Base-by-base conservation (phyloP, 202 grass and related monocot genomes). In the Eragrostis tef region DNA sequence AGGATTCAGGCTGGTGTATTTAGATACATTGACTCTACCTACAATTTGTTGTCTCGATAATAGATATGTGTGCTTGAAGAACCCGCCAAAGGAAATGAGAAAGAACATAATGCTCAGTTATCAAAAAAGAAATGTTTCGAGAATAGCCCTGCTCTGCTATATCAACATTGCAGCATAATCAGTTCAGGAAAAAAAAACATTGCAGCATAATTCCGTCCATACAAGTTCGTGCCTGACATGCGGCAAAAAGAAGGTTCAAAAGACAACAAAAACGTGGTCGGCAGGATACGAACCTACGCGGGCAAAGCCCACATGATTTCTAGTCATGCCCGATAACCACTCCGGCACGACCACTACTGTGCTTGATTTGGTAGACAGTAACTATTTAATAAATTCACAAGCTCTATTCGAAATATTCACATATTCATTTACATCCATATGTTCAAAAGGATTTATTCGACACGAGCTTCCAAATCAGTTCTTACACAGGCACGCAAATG, bases 301-400 rank as follows among this genome's bases (percentile, higher is more conserved):
- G 84, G 88, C 88, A 90, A 1, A 90, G 88, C 88, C 84, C 88
- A 90, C 88, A 90, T 87, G 88, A 90, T 91, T 91, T 91, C 85
- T 87, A 91, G 89, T 91, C 89, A 91, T 87, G 89, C 89, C 89
- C 89, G 89, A 91, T 87, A 91, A 91, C 89, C 89, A 91, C 89
- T 91, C 85, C 85, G 85, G 85, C 89, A 91, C 89, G 89, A 91
- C 89, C 84, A 90, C 88, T 7, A 1, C 8, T 16, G 14, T 53
- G 50, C 50, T 5, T 31, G n/a, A n/a, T n/a, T n/a, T n/a, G n/a
- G n/a, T n/a, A n/a, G n/a, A n/a, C n/a, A n/a, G n/a, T n/a, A n/a
- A n/a, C n/a, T n/a, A n/a, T n/a, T n/a, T n/a, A n/a, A n/a, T n/a
- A n/a, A 6, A 2, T 51, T 3, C 48, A 47, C 45, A 14, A 13